These are phyloP conservation scores for Emericellopsis cladophorae DNA, from an alignment of 2,329 filamentous ascomycete genomes.

Conservation along the genomic window DNA sequence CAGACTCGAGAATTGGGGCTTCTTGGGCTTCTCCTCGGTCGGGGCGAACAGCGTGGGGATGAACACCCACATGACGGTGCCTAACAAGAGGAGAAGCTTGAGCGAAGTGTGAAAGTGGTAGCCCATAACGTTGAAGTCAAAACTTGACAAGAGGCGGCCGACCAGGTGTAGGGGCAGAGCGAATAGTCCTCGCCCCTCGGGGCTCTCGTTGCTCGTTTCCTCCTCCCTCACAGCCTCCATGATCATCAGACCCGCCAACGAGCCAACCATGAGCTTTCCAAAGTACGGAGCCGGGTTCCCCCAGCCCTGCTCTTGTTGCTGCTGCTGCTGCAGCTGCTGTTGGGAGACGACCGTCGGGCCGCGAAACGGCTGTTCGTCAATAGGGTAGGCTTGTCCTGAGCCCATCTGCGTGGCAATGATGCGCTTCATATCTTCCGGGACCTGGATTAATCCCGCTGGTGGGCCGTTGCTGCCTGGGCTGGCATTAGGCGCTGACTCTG, in stretches of 20 bases:
- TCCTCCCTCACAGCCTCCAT: slow-evolving; percentile 65
- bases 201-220: slow-evolving; percentile 49
- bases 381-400: slow-evolving; percentile 38
- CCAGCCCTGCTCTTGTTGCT: slow-evolving; percentile 38
- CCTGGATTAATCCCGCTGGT: slow-evolving; percentile 46
- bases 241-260: slow-evolving; percentile 84
- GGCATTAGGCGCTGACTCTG: slow-evolving; percentile 26
- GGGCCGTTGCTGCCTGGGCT: slow-evolving; percentile 24
- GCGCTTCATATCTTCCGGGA: slow-evolving; percentile 54
- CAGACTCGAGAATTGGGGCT: slow-evolving; percentile 29
- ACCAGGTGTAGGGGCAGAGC: slow-evolving; percentile 50
- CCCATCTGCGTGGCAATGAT: slow-evolving; percentile 46
- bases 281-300: slow-evolving; percentile 41
- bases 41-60: slow-evolving; percentile 37
- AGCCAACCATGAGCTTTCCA: slow-evolving; percentile 82
- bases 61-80: slow-evolving; percentile 40
- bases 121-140: slow-evolving; percentile 41
- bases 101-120: slow-evolving; percentile 40
- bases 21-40: slow-evolving; percentile 36
- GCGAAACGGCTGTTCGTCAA: slow-evolving; percentile 33
- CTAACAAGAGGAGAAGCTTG: slow-evolving; percentile 38
- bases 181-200: slow-evolving; percentile 54
- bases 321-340: slow-evolving; percentile 36
- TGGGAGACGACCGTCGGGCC: slow-evolving; percentile 34
- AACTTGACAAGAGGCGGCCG: slow-evolving; percentile 28